Evolutionary conservation across 2,329 filamentous ascomycete genomes (phyloP), one percentile per base, ranked within the genome.

Genomic region (Phialocephala sp.): DNA sequence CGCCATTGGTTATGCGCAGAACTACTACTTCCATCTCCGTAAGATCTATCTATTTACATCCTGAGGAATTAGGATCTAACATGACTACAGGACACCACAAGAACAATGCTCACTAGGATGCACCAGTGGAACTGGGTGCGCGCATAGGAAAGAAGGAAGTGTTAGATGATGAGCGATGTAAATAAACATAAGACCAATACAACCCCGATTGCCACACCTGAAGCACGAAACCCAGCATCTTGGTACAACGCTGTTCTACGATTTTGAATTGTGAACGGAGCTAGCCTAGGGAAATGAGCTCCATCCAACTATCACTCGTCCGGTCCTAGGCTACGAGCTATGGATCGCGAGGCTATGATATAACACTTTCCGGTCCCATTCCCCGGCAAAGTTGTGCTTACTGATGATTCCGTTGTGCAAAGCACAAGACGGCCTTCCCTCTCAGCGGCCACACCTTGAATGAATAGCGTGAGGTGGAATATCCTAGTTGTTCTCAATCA

Each of bases 21-120:
- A 97, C 85, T 99, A 99, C 90, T 98, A 99, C 88, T 98, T 97
- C 92, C 96, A 99, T 84, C 87, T 99, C 77, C 93, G 95, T 99
- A 89, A 82, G 92, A 89, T 63, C 22, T 39, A 6, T 27, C 3
- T 50, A 37, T 14, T 32, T 32, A 32, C 8, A 27, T 2, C 18
- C 14, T 4, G 12, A 9, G 54, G n/a, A 8, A 62, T 1, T 18
- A n/a, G 8, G 27, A 57, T 45, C 68, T 75, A 70, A 78, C 70
- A 71, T 24, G 37, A 62, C 54, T 66, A 55, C 74, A 99, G 95
- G 95, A 77, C 94, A 99, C 89, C 94, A 98, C 91, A 99, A 99
- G 92, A 98, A 99, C 91, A 96, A 99, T 82, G 92, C 93, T 76
- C 95, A 99, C 87, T 99, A 96, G 84, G 18, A 78, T 68, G 66